Percentiles rank a stretch among this genome's conserved stretches.
phyloP scores from a whole-genome alignment of 805 yeast genomes.

The Jamesozyma hellenica region DNA sequence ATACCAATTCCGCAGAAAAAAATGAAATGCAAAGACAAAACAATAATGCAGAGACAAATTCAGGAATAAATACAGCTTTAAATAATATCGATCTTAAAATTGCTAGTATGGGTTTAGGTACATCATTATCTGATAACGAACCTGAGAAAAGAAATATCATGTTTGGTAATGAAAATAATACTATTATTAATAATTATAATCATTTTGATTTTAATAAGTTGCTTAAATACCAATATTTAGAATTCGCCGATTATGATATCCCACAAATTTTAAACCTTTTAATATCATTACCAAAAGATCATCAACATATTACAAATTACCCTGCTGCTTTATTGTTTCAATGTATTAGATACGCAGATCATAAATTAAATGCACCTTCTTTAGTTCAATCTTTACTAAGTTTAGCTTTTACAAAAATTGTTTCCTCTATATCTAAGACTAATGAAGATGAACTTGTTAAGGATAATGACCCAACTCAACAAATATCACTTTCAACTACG shows the following conservation, averaged over 20 bases:
- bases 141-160: slow-evolving; percentile 7
- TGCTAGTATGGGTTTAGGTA: slow-evolving; percentile 26
- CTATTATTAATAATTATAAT: slow-evolving; percentile 1
- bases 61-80: slow-evolving; percentile 4
- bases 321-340: slow-evolving; percentile 68
- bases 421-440: slow-evolving; percentile 40
- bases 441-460: slow-evolving; percentile 1
- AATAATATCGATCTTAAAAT: slow-evolving; percentile 33
- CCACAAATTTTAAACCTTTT: slow-evolving; percentile 66
- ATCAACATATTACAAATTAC: slow-evolving; percentile 36
- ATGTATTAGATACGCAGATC: slow-evolving; percentile 58
- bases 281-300: slow-evolving; percentile 46
- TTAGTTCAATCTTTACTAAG: slow-evolving; percentile 51
- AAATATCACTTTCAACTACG: slow-evolving; percentile 5
- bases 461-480: slow-evolving; percentile 27
- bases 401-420: slow-evolving; percentile 49
- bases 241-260: slow-evolving; percentile 51
- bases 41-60: background rate
- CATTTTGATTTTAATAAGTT: slow-evolving; percentile 48
- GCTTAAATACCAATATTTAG: slow-evolving; percentile 48
- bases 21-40: background rate
- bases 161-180: slow-evolving; percentile 2
- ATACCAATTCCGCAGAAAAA: too few species aligned
- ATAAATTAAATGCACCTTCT: slow-evolving; percentile 39
- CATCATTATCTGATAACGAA: slow-evolving; percentile 3